Conservation (phyloP, 2,329 filamentous ascomycete genomes). For the Pseudogymnoascus sp. region DNA sequence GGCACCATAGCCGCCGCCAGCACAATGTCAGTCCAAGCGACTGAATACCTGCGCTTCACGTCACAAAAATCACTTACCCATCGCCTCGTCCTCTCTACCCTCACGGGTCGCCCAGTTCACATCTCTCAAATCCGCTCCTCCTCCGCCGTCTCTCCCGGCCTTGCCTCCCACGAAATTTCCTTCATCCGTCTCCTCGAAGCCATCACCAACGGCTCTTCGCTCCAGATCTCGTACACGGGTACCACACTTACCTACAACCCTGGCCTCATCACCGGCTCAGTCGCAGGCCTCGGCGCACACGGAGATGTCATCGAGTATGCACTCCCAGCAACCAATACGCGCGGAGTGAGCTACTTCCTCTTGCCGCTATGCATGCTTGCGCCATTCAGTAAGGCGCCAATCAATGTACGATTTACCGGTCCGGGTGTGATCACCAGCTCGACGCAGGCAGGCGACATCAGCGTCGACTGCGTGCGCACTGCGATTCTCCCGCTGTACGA, state of each 20-base stretch:
- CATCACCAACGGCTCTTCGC: slow-evolving; percentile 87
- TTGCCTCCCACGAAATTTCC: slow-evolving; percentile 88
- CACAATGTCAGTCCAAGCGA: slow-evolving; percentile 26
- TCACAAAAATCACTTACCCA: slow-evolving; percentile 76
- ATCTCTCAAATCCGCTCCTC: slow-evolving; percentile 89
- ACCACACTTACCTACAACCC: slow-evolving; percentile 89
- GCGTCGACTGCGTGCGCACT: slow-evolving; percentile 87
- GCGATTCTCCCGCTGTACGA: slow-evolving; percentile 85
- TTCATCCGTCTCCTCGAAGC: slow-evolving; percentile 91
- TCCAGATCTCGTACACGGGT: slow-evolving; percentile 94
- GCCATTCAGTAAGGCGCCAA: slow-evolving; percentile 83
- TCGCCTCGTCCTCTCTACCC: slow-evolving; percentile 80
- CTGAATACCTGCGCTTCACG: slow-evolving; percentile 63
- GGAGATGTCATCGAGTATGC: slow-evolving; percentile 71
- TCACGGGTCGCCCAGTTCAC: slow-evolving; percentile 82
- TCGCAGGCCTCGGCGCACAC: slow-evolving; percentile 64
- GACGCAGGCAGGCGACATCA: slow-evolving; percentile 78
- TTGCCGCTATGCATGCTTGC: slow-evolving; percentile 83
- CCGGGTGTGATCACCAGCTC: slow-evolving; percentile 87
- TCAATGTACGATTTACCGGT: slow-evolving; percentile 86
- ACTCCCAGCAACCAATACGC: slow-evolving; percentile 66
- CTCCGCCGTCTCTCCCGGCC: slow-evolving; percentile 78
- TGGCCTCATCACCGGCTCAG: slow-evolving; percentile 81
- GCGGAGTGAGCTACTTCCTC: slow-evolving; percentile 88
- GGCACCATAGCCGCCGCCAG: not conserved